Percentiles rank a stretch among this genome's conserved stretches.
phyloP scores from a whole-genome alignment of 257 asterid species.

The Lycium barbarum region DNA sequence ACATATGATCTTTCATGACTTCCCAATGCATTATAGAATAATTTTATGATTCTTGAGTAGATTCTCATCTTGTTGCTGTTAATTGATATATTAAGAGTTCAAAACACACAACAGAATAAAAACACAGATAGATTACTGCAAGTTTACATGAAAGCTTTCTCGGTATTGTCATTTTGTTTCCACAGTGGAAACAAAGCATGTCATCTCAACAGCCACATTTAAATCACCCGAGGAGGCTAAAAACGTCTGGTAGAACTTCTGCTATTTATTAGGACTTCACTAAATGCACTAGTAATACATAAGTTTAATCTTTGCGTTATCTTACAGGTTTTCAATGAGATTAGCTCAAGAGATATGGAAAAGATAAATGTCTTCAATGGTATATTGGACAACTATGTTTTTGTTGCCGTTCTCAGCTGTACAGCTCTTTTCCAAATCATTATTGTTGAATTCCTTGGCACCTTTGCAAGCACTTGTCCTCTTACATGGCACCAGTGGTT shows the following conservation, averaged over 20 bases:
- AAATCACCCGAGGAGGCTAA: not conserved
- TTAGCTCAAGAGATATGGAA: constrained; percentile 96
- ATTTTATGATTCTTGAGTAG: not conserved
- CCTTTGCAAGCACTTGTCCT: constrained; percentile 83
- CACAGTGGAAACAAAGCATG: not conserved
- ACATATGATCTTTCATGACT: not conserved
- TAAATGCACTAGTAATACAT: not conserved
- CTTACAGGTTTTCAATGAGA: constrained; percentile 87
- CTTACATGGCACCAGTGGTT: constrained; percentile 85
- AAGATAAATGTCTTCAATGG: constrained; percentile 84
- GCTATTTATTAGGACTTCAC: not conserved
- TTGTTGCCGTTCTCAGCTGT: constrained; percentile 71
- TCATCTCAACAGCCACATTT: not conserved
- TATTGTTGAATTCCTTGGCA: constrained; percentile 76
- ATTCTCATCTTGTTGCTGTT: not conserved
- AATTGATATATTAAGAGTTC: not conserved
- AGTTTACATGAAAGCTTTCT: not conserved
- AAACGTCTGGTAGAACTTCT: not conserved
- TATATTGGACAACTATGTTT: constrained; percentile 78
- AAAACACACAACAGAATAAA: not conserved
- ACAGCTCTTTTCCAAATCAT: constrained; percentile 80
- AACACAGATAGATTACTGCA: not conserved
- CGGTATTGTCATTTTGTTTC: not conserved
- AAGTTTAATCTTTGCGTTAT: constrained; percentile 8
- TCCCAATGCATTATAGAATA: not conserved